phyloP scores from a whole-genome alignment of 768 basidiomycete genomes.

The Lactifluus hygrophoroides region DNA sequence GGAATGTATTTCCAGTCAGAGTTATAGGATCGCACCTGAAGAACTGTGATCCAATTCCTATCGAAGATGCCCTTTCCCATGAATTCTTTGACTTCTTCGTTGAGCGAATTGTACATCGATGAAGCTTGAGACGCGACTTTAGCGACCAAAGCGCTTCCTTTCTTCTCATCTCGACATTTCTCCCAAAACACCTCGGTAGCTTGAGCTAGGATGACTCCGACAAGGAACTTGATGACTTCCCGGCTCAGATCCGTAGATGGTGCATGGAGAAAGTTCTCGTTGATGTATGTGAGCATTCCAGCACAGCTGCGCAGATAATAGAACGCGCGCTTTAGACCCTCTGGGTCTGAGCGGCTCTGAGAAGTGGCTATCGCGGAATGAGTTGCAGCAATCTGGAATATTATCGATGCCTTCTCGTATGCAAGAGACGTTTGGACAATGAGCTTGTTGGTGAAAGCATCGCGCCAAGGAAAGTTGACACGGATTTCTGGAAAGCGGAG shows the following conservation, averaged over 20 bases:
- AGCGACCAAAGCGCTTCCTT: conserved; percentile 62
- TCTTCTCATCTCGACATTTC: conserved; percentile 91
- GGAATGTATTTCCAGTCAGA: background rate
- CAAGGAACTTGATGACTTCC: conserved; percentile 90
- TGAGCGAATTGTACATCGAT: conserved; percentile 69
- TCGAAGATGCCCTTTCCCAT: conserved; percentile 95
- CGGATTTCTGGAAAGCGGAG: conserved; percentile 94
- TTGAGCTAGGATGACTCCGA: conserved; percentile 83
- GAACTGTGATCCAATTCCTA: conserved; percentile 82
- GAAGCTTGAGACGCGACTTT: conserved; percentile 83
- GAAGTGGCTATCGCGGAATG: conserved; percentile 86
- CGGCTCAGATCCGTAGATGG: conserved; percentile 91
- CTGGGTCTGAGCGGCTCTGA: conserved; percentile 59
- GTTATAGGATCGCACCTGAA: conserved; percentile 47
- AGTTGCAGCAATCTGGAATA: conserved; percentile 92
- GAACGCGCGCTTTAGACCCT: conserved; percentile 51
- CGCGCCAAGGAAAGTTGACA: conserved; percentile 94
- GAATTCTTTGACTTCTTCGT: conserved; percentile 93
- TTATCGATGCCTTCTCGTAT: conserved; percentile 94
- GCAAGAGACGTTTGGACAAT: conserved; percentile 95
- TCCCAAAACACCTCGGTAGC: conserved; percentile 96
- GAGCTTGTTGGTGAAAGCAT: conserved; percentile 91
- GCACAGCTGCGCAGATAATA: conserved; percentile 84
- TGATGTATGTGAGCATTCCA: conserved; percentile 97
- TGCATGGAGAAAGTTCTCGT: conserved; percentile 98